These are phyloP conservation scores for Lentinula raphanica DNA, from an alignment of 768 basidiomycete genomes.

Conservation along the genomic window DNA sequence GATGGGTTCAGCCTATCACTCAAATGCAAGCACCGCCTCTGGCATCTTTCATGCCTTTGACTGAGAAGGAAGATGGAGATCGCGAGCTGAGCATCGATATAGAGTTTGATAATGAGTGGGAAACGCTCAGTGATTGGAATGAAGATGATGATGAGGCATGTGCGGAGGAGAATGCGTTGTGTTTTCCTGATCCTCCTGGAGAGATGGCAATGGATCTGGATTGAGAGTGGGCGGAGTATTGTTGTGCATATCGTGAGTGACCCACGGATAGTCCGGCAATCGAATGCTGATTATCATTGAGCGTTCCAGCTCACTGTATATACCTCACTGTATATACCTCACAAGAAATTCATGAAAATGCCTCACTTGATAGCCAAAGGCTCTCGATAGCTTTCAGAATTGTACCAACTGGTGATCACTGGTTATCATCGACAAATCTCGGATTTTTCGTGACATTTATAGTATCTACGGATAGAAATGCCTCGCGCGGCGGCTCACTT, in stretches of 20 bases:
- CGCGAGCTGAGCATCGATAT: constrained; percentile 67
- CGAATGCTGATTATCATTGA: too few relatives aligned
- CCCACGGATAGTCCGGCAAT: too few relatives aligned
- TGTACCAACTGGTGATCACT: too few relatives aligned
- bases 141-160: constrained; percentile 81
- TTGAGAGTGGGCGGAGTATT: neutral
- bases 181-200: constrained; percentile 42
- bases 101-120: constrained; percentile 89
- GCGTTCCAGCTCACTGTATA: too few relatives aligned
- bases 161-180: constrained; percentile 63
- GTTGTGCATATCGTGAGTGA: neutral
- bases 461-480: too few relatives aligned
- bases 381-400: too few relatives aligned
- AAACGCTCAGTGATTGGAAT: constrained; percentile 87
- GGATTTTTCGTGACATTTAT: too few relatives aligned
- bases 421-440: too few relatives aligned
- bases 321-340: too few relatives aligned
- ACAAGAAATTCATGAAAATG: too few relatives aligned
- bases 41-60: constrained; percentile 57
- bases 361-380: too few relatives aligned
- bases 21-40: constrained; percentile 38
- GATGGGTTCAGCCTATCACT: constrained; percentile 77
- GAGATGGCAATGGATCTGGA: constrained; percentile 6
- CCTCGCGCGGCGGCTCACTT: too few relatives aligned
- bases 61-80: constrained; percentile 45